Evolutionary conservation across 495 filamentous ascomycete species (phyloP), one percentile per base, ranked within the genome.

Genomic region (Pyrenula aspistea): DNA sequence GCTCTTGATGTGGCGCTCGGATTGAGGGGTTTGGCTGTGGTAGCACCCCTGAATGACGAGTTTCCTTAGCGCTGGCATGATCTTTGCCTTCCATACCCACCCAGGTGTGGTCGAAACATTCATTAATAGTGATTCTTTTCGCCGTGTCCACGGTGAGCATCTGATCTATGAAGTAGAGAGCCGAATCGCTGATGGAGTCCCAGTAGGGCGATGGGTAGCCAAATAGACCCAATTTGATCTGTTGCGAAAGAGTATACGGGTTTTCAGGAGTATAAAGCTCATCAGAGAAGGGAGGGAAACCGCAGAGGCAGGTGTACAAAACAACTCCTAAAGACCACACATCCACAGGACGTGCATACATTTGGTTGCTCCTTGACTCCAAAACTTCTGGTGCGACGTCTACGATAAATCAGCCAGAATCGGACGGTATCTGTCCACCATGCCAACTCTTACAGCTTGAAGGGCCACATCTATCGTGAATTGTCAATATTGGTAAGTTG

Each of bases 131-230:
- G 64, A 77, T 83, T n/a, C 87, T 77, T 62, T 78, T 74, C 19
- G 83, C 77, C 3, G 83, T 77, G 55, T 88, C 77, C 3, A 88
- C 84, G 0, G 81, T 77, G 10, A 91, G 73, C 87, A 91, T 91
- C 12, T 74, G 72, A 62, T 89, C 87, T 56, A 91, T 89, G 22
- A 91, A 73, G 55, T 89, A 85, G 31, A 89, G 75, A 12, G 86
- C 87, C 54, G 80, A 75, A 55, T 91, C 87, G 55, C 77, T 79
- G 51, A 91, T 80, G 1, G 78, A 75, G 63, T 89, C 87, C 87
- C 87, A 91, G 65, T 91, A 91, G 12, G 87, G 87, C 3, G 83
- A 85, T 0, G 87, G 87, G 56, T 88, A 91, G 63, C 88, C 84
- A 57, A 86, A 89, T 49, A 75, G 73, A 0, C 81, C 87, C 54